Base-by-base conservation (phyloP, 768 basidiomycete species). In the Auricularia heimuer region DNA sequence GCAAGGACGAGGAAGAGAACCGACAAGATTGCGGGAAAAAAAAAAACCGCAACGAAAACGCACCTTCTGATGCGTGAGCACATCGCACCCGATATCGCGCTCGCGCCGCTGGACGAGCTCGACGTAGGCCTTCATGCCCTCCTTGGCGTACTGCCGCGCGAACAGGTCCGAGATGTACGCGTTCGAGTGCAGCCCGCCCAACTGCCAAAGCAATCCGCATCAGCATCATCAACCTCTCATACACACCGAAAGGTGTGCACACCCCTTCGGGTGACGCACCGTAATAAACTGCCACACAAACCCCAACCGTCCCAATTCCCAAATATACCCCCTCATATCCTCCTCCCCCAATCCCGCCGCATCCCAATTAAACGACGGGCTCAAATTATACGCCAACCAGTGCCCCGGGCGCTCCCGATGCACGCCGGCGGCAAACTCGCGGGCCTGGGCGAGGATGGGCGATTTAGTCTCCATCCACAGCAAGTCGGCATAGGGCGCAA, bases 251-350 rank as follows among this genome's bases (percentile, higher is more conserved):
- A n/a, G n/a, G n/a, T n/a, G n/a, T n/a, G n/a, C n/a, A n/a, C n/a
- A n/a, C n/a, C n/a, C n/a, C n/a, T n/a, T n/a, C n/a, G n/a, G n/a
- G n/a, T n/a, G n/a, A 74, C 90, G 71, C 62, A 94, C 92, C 69
- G 95, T 97, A 76, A 98, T 97, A 80, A 99, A 98, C 76, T 98
- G 95, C 94, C 95, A 98, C 70, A 94, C 88, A 76, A 98, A 98
- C 42, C 95, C 95, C 60, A 97, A 85, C 79, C 90, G 95, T 60
- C 92, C 96, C 33, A 99, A 81, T 71, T 92, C 83, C 96, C 95
- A 96, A 44, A 98, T 84, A 73, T 84, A 98, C 45, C 81, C 77
- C 75, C 91, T 82, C 93, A 93, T 98, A 69, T 94, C 92, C 68
- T 81, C 80, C 70, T 87, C 83, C 54, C 83, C 85, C 18, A 99